phyloP scores from a whole-genome alignment of 2,329 filamentous ascomycete species.

The Trichoderma lentiforme region DNA sequence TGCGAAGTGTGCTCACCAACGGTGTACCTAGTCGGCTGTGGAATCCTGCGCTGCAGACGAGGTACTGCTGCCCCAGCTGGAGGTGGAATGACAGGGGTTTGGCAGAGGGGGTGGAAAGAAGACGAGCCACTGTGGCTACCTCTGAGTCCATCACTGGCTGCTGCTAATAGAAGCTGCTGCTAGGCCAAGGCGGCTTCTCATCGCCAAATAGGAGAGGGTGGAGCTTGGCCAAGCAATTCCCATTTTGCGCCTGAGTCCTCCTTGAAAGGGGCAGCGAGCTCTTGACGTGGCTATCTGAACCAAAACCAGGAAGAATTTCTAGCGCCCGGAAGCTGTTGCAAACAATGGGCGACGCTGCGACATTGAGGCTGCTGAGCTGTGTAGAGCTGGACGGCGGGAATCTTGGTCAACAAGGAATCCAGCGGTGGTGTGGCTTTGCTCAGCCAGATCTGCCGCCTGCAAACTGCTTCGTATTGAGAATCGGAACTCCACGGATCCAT shows the following conservation, averaged over 20 bases:
- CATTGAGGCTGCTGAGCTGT: slow-evolving; percentile 5
- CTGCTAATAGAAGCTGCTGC: slow-evolving; percentile 5
- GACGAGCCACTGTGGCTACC: slow-evolving; percentile 27
- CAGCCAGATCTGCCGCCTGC: background rate
- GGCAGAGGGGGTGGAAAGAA: slow-evolving; percentile 11
- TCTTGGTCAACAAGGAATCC: background rate
- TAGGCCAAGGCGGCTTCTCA: slow-evolving; percentile 15
- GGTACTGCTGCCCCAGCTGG: slow-evolving; percentile 14
- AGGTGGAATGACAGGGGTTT: slow-evolving; percentile 14
- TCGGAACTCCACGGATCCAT: background rate
- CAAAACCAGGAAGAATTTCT: background rate
- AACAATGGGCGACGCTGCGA: background rate
- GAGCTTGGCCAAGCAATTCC: slow-evolving; percentile 23
- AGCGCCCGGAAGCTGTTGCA: background rate
- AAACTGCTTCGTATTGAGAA: background rate
- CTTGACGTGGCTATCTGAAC: background rate
- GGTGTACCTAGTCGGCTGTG: slow-evolving; percentile 10
- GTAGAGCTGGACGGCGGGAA: background rate
- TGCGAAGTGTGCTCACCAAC: slow-evolving; percentile 9
- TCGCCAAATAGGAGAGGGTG: slow-evolving; percentile 21
- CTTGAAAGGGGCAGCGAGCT: slow-evolving; percentile 9
- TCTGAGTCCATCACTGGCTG: slow-evolving; percentile 23
- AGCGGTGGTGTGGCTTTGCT: background rate
- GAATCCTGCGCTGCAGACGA: slow-evolving; percentile 16
- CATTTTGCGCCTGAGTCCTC: slow-evolving; percentile 11